These are phyloP conservation scores for Ganoderma sp. DNA, from an alignment of 1,284 basidiomycete genomes.

Conservation along the genomic window DNA sequence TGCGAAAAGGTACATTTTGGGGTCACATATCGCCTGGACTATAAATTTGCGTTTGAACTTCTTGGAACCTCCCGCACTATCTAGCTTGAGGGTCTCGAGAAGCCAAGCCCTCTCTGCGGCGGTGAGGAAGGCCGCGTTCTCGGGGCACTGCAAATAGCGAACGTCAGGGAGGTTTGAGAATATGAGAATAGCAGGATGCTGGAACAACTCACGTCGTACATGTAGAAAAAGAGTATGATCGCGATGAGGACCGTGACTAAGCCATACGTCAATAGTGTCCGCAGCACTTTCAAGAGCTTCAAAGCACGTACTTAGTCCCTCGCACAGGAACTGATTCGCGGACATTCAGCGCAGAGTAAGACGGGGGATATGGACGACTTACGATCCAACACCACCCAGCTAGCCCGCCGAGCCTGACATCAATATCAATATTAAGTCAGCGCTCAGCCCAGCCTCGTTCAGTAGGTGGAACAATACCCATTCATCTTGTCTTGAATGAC, in stretches of 20 bases:
- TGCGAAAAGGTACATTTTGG: constrained; percentile 50
- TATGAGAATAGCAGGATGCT: no score
- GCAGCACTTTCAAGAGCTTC: neutral
- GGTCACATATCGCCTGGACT: constrained; percentile 34
- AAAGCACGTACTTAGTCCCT: constrained; percentile 8
- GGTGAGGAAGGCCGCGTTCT: constrained; percentile 36
- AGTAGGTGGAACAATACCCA: neutral
- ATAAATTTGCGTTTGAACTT: constrained; percentile 36
- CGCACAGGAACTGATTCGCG: constrained; percentile 9
- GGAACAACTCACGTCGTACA: constrained; percentile 10
- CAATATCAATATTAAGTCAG: neutral
- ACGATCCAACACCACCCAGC: constrained; percentile 19
- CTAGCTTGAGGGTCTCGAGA: constrained; percentile 40
- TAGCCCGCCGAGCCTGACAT: constrained; percentile 15
- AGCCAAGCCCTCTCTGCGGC: constrained; percentile 40
- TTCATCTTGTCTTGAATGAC: constrained; percentile 17
- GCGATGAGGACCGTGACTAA: constrained; percentile 13
- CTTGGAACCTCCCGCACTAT: constrained; percentile 29
- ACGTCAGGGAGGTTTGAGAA: neutral
- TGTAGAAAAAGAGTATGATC: constrained; percentile 11
- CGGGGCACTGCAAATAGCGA: constrained; percentile 7
- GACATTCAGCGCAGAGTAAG: neutral
- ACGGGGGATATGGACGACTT: neutral
- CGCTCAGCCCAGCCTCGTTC: neutral
- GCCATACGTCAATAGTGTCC: neutral